Conservation (phyloP, 352 stramenopile genomes). For the Globisporangium nodosum region DNA sequence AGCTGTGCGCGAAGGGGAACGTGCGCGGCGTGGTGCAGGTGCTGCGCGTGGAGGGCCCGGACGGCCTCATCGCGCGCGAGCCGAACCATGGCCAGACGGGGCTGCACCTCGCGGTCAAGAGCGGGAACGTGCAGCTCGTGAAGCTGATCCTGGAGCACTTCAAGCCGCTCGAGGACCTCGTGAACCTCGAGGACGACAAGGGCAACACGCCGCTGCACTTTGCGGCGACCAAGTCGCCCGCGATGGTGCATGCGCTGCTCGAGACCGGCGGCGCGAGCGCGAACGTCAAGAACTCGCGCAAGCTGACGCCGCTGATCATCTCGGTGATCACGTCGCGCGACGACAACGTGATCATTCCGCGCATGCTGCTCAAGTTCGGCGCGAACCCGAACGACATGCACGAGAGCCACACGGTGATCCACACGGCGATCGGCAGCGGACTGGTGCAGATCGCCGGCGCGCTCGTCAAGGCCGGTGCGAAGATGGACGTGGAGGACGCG, state of each 20-base stretch:
- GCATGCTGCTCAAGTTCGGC: slow-evolving; percentile 85
- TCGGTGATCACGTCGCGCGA: slow-evolving; percentile 83
- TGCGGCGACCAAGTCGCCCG: slow-evolving; percentile 78
- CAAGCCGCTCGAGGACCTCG: slow-evolving; percentile 69
- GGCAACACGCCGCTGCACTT: slow-evolving; percentile 85
- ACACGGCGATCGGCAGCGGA: slow-evolving; percentile 67
- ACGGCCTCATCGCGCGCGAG: slow-evolving; percentile 62
- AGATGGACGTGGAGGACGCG: slow-evolving; percentile 84
- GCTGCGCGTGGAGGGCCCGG: slow-evolving; percentile 62
- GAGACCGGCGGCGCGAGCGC: slow-evolving; percentile 58
- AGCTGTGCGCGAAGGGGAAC: slow-evolving; percentile 77
- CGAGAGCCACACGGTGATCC: slow-evolving; percentile 82
- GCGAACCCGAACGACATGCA: slow-evolving; percentile 88
- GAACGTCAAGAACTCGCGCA: slow-evolving; percentile 86
- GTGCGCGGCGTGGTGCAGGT: slow-evolving; percentile 72
- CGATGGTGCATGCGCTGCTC: slow-evolving; percentile 79
- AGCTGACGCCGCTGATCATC: slow-evolving; percentile 83
- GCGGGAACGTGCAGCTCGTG: slow-evolving; percentile 72
- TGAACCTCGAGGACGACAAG: slow-evolving; percentile 86
- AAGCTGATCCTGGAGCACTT: slow-evolving; percentile 83
- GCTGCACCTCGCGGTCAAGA: slow-evolving; percentile 79
- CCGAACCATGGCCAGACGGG: slow-evolving; percentile 83
- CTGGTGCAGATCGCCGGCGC: slow-evolving; percentile 73
- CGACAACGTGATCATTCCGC: slow-evolving; percentile 77
- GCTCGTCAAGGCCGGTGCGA: slow-evolving; percentile 73